Percentiles rank a stretch among this genome's conserved stretches.
phyloP scores from a whole-genome alignment of 192 early-diverging fungal genomes.

The Linnemannia exigua region DNA sequence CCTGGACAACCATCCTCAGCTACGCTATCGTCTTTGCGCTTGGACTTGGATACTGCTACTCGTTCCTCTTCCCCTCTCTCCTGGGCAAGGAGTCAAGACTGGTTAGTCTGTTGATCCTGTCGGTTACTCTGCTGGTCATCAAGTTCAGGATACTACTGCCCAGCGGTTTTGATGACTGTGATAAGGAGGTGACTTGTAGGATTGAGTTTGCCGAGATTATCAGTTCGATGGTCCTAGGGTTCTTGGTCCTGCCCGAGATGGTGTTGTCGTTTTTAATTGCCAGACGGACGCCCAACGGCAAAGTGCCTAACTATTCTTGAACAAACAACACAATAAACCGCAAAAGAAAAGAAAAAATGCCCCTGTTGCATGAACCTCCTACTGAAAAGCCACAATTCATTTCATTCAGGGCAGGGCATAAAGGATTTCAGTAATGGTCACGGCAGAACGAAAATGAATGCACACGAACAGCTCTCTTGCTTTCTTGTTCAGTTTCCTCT shows the following conservation, averaged over 20 bases:
- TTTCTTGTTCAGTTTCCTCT: too few species aligned
- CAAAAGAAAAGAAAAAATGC: background rate
- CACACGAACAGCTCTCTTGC: too few species aligned
- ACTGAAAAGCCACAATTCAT: too few species aligned
- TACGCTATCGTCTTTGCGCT: background rate
- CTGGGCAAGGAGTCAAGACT: background rate
- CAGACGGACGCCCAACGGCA: background rate
- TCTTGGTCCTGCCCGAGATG: background rate
- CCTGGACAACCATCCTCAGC: background rate
- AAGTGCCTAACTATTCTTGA: background rate
- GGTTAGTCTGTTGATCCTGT: background rate
- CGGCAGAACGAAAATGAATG: too few species aligned
- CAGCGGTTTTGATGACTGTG: background rate
- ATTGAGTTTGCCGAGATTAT: constrained; percentile 5
- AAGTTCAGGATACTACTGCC: background rate
- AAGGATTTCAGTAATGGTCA: too few species aligned
- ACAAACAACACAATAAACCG: background rate
- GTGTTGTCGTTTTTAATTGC: background rate
- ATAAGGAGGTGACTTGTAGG: background rate
- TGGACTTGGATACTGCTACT: background rate
- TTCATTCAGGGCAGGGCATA: too few species aligned
- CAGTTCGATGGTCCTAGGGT: background rate
- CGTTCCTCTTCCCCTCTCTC: background rate
- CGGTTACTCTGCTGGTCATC: background rate
- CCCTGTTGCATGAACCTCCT: too few species aligned